Evolutionary conservation across 2,329 filamentous ascomycete genomes (phyloP), one percentile per base, ranked within the genome.

Genomic region (Aspergillus tanneri): DNA sequence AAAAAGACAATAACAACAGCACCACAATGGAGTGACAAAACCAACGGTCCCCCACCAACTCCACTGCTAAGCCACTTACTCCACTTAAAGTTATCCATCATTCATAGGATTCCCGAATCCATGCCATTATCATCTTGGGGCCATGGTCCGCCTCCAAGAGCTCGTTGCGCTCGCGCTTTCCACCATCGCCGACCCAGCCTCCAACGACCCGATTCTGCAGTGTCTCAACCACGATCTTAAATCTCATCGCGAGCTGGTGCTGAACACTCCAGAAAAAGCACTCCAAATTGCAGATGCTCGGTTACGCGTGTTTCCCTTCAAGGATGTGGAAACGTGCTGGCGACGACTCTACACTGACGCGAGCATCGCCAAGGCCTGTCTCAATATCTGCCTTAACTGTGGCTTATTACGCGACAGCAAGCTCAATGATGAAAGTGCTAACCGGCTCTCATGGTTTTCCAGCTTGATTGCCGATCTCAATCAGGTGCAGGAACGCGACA

Each of bases 311-410:
- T 82, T 78, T 39, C 80, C 78, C 1, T 84, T 79, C 59, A 77
- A 75, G 44, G 70, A 80, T 50, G 80, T 84, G 23, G 74, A 77
- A 35, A 60, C 56, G 2, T 78, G 77, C 55, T 85, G 81, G 81
- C 68, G 78, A 43, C 69, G 80, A 30, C 61, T 83, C 24, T 82
- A 81, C 57, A 79, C 77, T 1, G 82, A 84, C 54, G 78, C 79
- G 21, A 77, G 74, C 45, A 62, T 84, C 28, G 68, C 74, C 54
- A 72, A 74, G 52, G 77, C 66, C 4, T 67, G 72, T 44, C 55
- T 61, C 23, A 24, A 55, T 18, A 64, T 75, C 34, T 57, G 56
- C 46, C 43, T 55, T 5, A 55, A 59, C 22, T 59, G 57, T 43
- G 49, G 52, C 14, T 36, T 65, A n/a, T 16, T 38, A 7, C 23